A percentile compares a stretch with the other conserved stretches of the same genome.
phyloP scores from a whole-genome alignment of 2,329 filamentous ascomycete genomes.

The Xenoacremonium recifei region DNA sequence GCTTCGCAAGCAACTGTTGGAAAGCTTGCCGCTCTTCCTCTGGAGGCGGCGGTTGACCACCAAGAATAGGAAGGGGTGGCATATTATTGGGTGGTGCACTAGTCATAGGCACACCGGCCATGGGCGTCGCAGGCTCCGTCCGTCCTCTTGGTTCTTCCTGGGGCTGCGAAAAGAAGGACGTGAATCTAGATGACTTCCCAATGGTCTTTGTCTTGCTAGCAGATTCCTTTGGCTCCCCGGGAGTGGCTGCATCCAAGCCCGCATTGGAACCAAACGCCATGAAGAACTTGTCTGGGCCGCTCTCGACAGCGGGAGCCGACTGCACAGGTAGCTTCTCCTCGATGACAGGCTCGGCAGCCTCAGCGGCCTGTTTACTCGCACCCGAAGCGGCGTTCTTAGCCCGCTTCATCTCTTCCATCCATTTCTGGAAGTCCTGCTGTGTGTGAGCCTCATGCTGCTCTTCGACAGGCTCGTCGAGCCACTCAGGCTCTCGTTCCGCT shows the following conservation, averaged over 20 bases:
- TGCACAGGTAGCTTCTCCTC: conserved; percentile 57
- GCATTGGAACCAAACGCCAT: conserved; percentile 47
- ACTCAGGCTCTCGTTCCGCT: conserved; percentile 82
- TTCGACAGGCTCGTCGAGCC: conserved; percentile 75
- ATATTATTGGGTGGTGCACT: conserved; percentile 11
- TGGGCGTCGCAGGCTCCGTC: conserved; percentile 47
- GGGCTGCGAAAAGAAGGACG: conserved; percentile 65
- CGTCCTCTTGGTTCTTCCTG: conserved; percentile 52
- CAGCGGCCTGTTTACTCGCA: conserved; percentile 34
- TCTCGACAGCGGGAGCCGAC: conserved; percentile 62
- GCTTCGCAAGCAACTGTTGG: conserved; percentile 76
- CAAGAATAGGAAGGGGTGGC: conserved; percentile 15
- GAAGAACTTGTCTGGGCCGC: conserved; percentile 77
- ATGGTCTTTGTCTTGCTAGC: conserved; percentile 51
- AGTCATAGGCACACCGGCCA: conserved; percentile 5
- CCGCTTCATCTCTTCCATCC: conserved; percentile 88
- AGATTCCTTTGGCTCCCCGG: not conserved
- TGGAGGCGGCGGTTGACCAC: conserved; percentile 36
- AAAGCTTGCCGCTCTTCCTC: conserved; percentile 84
- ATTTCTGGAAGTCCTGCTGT: conserved; percentile 88
- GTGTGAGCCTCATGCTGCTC: conserved; percentile 72
- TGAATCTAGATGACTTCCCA: conserved; percentile 78
- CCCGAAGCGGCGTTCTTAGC: conserved; percentile 43
- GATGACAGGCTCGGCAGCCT: conserved; percentile 33
- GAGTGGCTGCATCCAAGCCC: conserved; percentile 42